Conservation (phyloP, 768 basidiomycete species). For the Termitomyces sp. region DNA sequence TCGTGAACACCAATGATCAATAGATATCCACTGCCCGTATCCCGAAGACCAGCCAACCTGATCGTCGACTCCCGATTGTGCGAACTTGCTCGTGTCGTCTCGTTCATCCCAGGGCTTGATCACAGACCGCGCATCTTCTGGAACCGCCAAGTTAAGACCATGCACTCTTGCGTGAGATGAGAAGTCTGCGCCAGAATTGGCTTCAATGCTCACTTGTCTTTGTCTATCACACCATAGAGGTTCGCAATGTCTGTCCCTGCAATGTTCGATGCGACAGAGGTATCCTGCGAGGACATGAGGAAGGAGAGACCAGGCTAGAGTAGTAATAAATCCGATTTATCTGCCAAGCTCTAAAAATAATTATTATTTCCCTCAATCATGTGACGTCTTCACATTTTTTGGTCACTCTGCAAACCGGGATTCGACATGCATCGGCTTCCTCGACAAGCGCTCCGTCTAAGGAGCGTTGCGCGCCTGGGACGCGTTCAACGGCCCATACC, state of each 20-base stretch:
- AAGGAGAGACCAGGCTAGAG: background rate
- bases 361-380: slow-evolving; percentile 5
- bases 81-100: slow-evolving; percentile 62
- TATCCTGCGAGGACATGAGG: slow-evolving; percentile 18
- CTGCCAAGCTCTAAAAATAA: background rate
- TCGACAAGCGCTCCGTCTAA: slow-evolving; percentile 17
- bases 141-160: slow-evolving; percentile 77
- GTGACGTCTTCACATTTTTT: slow-evolving; percentile 17
- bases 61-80: slow-evolving; percentile 83
- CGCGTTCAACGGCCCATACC: slow-evolving; percentile 22
- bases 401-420: background rate
- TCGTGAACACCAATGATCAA: slow-evolving; percentile 6
- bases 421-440: slow-evolving; percentile 23
- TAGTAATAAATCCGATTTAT: no score
- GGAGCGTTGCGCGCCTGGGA: slow-evolving; percentile 27
- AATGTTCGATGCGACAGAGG: slow-evolving; percentile 44
- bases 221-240: slow-evolving; percentile 60
- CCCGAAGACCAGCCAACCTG: slow-evolving; percentile 49
- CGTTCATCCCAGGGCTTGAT: slow-evolving; percentile 84
- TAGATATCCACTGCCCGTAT: slow-evolving; percentile 10
- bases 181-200: slow-evolving; percentile 15
- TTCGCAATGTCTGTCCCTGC: slow-evolving; percentile 51
- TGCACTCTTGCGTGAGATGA: slow-evolving; percentile 59
- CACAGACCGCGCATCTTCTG: slow-evolving; percentile 72
- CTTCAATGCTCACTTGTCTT: slow-evolving; percentile 54